Evolutionary conservation across 305 asterid genomes (phyloP).

Genomic region (Rubia tinctorum): DNA sequence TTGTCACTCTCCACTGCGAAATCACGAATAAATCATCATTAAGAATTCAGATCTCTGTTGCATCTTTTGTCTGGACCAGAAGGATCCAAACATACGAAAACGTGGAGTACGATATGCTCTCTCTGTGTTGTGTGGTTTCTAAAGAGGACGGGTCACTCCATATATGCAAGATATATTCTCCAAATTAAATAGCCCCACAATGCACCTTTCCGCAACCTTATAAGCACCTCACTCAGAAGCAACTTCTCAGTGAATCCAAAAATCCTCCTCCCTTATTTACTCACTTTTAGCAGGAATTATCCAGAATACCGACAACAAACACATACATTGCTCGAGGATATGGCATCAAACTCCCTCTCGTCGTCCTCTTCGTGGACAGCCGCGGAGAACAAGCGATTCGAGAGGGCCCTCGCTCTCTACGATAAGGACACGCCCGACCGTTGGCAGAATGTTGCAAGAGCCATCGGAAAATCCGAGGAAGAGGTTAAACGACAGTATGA

Average conservation of each 20-base stretch:
- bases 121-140: constrained; percentile 40
- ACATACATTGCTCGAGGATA: constrained; percentile 8
- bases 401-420: constrained; percentile 56
- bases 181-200: constrained; percentile 38
- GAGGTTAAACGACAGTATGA: constrained; percentile 67
- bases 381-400: constrained; percentile 62
- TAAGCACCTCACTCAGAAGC: constrained; percentile 24
- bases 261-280: constrained; percentile 1
- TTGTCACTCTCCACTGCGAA: neutral
- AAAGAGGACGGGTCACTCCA: constrained; percentile 47
- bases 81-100: constrained; percentile 12
- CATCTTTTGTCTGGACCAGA: constrained; percentile 13
- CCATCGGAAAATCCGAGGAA: constrained; percentile 57
- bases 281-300: constrained; percentile 18
- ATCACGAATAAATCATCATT: neutral
- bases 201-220: constrained; percentile 32
- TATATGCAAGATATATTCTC: constrained; percentile 42
- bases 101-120: constrained; percentile 21
- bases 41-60: neutral
- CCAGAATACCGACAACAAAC: constrained; percentile 15
- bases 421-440: constrained; percentile 78
- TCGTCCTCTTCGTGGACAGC: constrained; percentile 55
- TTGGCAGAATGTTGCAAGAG: constrained; percentile 64
- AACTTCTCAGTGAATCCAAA: constrained; percentile 11
- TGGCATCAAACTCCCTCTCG: constrained; percentile 50